A percentile compares a stretch with the other conserved stretches of the same genome.
These are phyloP conservation scores for Hansenula sp. DNA, from an alignment of 1,139 yeast species.

Conservation along the genomic window DNA sequence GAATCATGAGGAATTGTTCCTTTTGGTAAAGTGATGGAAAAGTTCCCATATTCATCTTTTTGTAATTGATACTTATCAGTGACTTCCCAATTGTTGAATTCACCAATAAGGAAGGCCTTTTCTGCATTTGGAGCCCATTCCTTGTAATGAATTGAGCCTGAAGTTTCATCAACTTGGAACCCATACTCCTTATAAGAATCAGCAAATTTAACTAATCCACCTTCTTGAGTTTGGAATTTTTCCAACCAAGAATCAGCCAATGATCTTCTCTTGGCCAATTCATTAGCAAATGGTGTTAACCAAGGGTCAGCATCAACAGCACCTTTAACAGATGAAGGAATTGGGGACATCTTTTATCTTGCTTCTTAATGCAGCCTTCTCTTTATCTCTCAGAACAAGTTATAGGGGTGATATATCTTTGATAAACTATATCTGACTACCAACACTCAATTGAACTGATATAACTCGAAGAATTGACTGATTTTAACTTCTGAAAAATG, in stretches of 20 bases:
- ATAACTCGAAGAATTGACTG: no score
- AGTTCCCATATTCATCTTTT: conserved; percentile 63
- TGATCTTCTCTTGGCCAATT: conserved; percentile 49
- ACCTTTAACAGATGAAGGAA: conserved; percentile 39
- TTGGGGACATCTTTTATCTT: background rate
- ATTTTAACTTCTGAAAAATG: no score
- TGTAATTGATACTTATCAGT: conserved; percentile 41
- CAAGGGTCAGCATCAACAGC: conserved; percentile 78
- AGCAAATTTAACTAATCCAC: conserved; percentile 36
- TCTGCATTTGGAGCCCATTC: conserved; percentile 92
- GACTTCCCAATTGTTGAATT: conserved; percentile 81
- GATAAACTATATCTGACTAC: no score
- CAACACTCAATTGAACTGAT: no score
- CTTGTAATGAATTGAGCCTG: conserved; percentile 55
- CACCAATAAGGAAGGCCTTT: conserved; percentile 77
- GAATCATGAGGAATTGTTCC: conserved; percentile 77
- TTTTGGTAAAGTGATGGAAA: conserved; percentile 47
- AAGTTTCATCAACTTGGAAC: conserved; percentile 52
- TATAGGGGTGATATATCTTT: no score
- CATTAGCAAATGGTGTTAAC: conserved; percentile 75
- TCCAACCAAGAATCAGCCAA: conserved; percentile 58
- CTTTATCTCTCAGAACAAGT: no score
- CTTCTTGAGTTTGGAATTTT: conserved; percentile 37
- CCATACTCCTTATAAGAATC: conserved; percentile 68
- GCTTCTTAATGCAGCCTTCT: no score